Conservation (phyloP, 176 grass and related monocot species). For the Avena eriantha region DNA sequence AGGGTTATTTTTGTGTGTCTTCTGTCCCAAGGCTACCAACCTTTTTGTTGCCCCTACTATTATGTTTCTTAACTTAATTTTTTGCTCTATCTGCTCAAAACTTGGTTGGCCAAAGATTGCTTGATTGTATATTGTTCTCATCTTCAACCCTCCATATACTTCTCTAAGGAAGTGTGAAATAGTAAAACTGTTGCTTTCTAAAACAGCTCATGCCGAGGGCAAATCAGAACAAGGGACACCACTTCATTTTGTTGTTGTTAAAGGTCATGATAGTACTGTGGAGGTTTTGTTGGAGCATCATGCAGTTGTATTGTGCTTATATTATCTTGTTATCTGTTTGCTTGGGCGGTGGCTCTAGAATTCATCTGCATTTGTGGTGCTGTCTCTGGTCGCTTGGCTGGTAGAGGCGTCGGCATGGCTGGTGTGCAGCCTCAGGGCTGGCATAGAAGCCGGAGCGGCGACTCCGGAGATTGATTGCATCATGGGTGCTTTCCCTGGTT, state of each 20-base stretch:
- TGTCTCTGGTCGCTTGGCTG: too few species aligned
- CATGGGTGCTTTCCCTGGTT: too few species aligned
- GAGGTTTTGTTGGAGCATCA: not conserved
- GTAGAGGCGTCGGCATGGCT: too few species aligned
- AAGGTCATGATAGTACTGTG: not conserved
- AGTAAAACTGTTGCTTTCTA: conserved; percentile 34
- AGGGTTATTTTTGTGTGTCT: not conserved
- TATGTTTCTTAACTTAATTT: not conserved
- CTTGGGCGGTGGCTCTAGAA: too few species aligned
- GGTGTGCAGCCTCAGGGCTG: too few species aligned
- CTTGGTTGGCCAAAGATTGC: not conserved
- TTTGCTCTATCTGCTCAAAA: not conserved
- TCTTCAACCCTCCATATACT: not conserved
- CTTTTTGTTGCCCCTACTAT: not conserved
- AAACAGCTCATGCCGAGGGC: conserved; percentile 18
- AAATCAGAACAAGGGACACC: conserved; percentile 30
- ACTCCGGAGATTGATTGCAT: too few species aligned
- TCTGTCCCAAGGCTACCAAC: not conserved
- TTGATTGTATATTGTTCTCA: not conserved
- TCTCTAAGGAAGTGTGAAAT: conserved; percentile 42
- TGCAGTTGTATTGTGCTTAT: not conserved
- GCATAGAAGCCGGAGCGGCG: too few species aligned
- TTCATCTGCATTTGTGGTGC: too few species aligned
- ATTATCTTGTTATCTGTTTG: not conserved
- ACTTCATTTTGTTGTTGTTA: conserved; percentile 3